Base-by-base conservation (phyloP, 495 filamentous ascomycete genomes). In the Podospora didyma region DNA sequence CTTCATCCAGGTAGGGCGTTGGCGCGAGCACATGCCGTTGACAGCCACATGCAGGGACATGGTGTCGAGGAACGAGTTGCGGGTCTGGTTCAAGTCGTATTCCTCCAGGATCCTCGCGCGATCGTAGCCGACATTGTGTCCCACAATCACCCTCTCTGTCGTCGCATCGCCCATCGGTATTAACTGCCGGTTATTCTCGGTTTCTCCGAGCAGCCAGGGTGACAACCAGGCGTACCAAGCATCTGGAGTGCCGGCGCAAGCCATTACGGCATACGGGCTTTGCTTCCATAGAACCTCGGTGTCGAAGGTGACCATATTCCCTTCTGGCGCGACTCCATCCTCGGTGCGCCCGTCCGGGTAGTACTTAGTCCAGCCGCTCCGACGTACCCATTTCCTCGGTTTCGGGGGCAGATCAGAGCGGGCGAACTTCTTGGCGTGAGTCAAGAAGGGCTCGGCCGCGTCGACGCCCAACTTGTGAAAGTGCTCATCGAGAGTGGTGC, bases 1-100 rank as follows among this genome's bases (percentile, higher is more conserved):
- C 60, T 91, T 94, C 86, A 96, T 89, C 94, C 94, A 99, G 0
- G 89, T 94, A 9, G 94, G 94, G 49, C 94, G 81, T 69, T 99
- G 94, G 53, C 88, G 88, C 10, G 94, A 97, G 67, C 94, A 99
- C 94, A 99, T 99, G 28, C 94, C 94, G 64, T 99, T 99, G 9
- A 96, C 92, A 12, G 94, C 94, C 7, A 97, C 92, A 67, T 99
- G 94, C 49, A 99, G 78, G 9, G 92, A 96, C 94, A 99, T 99
- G 2, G 94, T 99, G 74, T 99, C 94, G 23, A 99, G 69, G 64
- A 96, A 99, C 42, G 83, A 89, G 61, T 89, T 97, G 50, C 82
- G 83, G 22, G 90, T 84, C 67, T 96, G 92, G 49, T 80, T 71
- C 39, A 97, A 67, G 62, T 86, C 79, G 67, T 99, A 99, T 69